Base-by-base conservation (phyloP, 352 stramenopile species). In the Phytopythium kandeliae region DNA sequence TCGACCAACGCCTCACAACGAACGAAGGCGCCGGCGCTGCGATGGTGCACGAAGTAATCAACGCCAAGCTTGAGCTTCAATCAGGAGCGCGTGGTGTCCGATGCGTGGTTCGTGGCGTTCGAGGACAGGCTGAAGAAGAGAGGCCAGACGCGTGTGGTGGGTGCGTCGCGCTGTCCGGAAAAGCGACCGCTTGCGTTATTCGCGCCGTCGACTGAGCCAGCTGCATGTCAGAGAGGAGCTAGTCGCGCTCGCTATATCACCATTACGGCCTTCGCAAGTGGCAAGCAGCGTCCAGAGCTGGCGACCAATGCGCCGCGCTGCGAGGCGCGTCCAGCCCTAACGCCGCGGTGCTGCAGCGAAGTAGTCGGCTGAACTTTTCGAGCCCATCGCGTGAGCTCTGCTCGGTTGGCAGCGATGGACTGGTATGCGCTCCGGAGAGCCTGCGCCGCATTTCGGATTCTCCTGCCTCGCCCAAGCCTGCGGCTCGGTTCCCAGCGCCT, bases 401-500 rank as follows among this genome's bases (percentile, higher is more conserved):
- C 11, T 33, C 38, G 16, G 15, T 21, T 24, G 12, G 15, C 24
- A 31, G 1, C 10, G 38, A 6, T 19, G 22, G 8, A 45, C 38
- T n/a, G n/a, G n/a, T n/a, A n/a, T n/a, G n/a, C n/a, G n/a, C n/a
- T n/a, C n/a, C n/a, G n/a, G 8, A 16, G 12, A 44, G 24, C 3
- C 15, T 4, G 16, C 40, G 21, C 40, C 40, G 15, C 45, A 51
- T 51, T 28, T 12, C 28, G 30, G 30, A 51, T 51, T 51, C 45
- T n/a, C 45, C 19, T 13, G 4, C n/a, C 11, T 7, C 40, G 11
- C 4, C 28, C 28, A 7, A 9, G n/a, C n/a, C n/a, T n/a, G n/a
- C n/a, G n/a, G n/a, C n/a, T n/a, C n/a, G n/a, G n/a, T n/a, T n/a
- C n/a, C n/a, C n/a, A n/a, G n/a, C n/a, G n/a, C n/a, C n/a, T n/a